A percentile compares a stretch with the other conserved stretches of the same genome.
Evolutionary conservation across 2,329 filamentous ascomycete species (phyloP).

Genomic region (Macrophomina pseudophaseolina): DNA sequence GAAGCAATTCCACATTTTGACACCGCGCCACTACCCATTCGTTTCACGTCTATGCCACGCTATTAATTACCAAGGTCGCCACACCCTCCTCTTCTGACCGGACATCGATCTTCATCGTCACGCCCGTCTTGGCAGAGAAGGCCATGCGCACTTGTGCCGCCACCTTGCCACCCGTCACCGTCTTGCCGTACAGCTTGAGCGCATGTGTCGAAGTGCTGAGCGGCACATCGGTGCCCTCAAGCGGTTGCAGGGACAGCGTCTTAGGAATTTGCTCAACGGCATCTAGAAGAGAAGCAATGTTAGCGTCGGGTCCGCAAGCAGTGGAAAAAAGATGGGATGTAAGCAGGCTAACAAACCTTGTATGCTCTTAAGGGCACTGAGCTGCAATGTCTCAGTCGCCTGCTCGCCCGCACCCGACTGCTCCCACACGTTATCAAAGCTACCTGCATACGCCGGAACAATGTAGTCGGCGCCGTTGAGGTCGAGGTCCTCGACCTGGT

Average conservation of each 20-base stretch:
- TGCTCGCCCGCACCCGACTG: conserved; percentile 89
- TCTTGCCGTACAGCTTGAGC: conserved; percentile 95
- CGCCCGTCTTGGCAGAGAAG: conserved; percentile 87
- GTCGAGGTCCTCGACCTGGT: conserved; percentile 55
- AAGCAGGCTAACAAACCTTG: conserved; percentile 68
- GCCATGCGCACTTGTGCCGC: conserved; percentile 91
- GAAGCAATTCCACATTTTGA: too few relatives aligned
- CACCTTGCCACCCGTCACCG: conserved; percentile 85
- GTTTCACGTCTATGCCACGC: conserved; percentile 67
- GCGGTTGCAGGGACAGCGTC: conserved; percentile 84
- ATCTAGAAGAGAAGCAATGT: conserved; percentile 58
- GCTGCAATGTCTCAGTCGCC: conserved; percentile 86
- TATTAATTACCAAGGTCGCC: conserved; percentile 80
- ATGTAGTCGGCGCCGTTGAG: conserved; percentile 92
- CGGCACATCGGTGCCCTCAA: conserved; percentile 92
- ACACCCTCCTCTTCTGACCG: conserved; percentile 92
- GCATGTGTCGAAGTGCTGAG: conserved; percentile 89
- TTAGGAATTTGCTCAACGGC: conserved; percentile 90
- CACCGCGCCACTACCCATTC: neutral
- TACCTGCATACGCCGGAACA: conserved; percentile 88
- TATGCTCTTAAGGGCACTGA: conserved; percentile 89
- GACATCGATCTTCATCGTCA: conserved; percentile 94
- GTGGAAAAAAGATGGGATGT: neutral
- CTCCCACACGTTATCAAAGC: conserved; percentile 96
- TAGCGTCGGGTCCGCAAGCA: neutral